Evolutionary conservation across 2,329 filamentous ascomycete species (phyloP).

Genomic region (Didymella sp.): DNA sequence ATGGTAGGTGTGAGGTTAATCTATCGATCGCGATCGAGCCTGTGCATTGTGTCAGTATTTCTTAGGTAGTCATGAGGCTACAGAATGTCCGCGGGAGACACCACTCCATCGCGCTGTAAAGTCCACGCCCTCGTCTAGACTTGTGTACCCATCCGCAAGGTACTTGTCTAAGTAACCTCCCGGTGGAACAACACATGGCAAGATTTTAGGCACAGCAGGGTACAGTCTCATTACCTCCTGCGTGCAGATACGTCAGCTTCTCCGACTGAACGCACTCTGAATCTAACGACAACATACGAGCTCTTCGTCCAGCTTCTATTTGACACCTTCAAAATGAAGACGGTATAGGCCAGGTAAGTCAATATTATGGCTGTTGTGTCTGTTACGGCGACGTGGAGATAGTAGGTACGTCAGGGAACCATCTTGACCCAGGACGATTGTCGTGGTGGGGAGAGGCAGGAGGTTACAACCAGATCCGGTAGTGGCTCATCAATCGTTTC

Average conservation of each 20-base stretch:
- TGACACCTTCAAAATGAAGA: not conserved
- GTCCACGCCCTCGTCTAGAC: not conserved
- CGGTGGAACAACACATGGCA: not conserved
- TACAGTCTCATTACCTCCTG: not conserved
- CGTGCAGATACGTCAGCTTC: not conserved
- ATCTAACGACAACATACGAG: not conserved
- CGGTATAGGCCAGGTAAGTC: not conserved
- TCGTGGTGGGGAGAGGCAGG: no score
- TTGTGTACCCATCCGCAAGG: not conserved
- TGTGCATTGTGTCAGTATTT: not conserved
- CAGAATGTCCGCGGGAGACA: not conserved
- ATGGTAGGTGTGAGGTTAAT: not conserved
- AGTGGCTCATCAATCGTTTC: no score
- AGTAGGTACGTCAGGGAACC: no score
- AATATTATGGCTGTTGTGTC: not conserved
- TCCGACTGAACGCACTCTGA: not conserved
- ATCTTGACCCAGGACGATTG: no score
- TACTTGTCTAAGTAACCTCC: not conserved
- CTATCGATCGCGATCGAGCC: not conserved
- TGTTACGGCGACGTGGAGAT: no score
- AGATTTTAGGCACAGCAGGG: not conserved
- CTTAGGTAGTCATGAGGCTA: not conserved
- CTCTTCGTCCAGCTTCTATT: not conserved
- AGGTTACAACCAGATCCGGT: no score
- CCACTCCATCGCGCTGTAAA: not conserved